Base-by-base conservation (phyloP, 1,284 basidiomycete species). In the Cerrena zonata region DNA sequence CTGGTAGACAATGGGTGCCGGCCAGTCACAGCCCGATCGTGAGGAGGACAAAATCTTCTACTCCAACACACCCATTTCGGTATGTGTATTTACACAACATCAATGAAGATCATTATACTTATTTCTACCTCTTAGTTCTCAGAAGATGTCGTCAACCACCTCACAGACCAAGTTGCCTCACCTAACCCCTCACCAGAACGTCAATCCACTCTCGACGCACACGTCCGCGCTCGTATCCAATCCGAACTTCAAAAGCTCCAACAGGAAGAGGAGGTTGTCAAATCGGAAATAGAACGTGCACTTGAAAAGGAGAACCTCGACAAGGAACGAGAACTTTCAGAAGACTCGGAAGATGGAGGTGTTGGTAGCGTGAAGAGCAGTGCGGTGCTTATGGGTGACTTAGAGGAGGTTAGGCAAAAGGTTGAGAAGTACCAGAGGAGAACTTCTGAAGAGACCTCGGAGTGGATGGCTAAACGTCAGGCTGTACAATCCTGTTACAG, bases 281-380 rank as follows among this genome's bases (percentile, higher is more conserved):
- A 75, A 39, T 68, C 71, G 48, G 78, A 88, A 65, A 88, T 91
- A 45, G 82, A 86, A 60, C 67, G 62, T 36, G 85, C 84, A 2
- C 70, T 91, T 36, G 85, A 89, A 70, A 85, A 82, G 69, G 88
- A 91, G 70, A 91, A 90, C 65, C 65, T 90, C 43, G 84, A 89
- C 65, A 75, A 76, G 51, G 89, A 90, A 67, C 73, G 71, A 55
- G 62, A 62, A 27, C 74, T 78, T 72, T 73, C 75, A 5, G 76
- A 74, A 38, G 71, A 70, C 34, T 45, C 50, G 2, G 71, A 68
- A 26, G 66, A 60, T 25, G 53, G 56, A 10, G 56, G 64, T 15
- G 65, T 69, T 18, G 80, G 76, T 21, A 70, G 73, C 27, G 64
- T 82, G 44, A 82, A 76, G 63, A 84, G 78, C 59, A 84, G 82